Percentiles rank a stretch among this genome's conserved stretches.
phyloP scores from a whole-genome alignment of 2,329 filamentous ascomycete species.

The Cyclaneusma minus region DNA sequence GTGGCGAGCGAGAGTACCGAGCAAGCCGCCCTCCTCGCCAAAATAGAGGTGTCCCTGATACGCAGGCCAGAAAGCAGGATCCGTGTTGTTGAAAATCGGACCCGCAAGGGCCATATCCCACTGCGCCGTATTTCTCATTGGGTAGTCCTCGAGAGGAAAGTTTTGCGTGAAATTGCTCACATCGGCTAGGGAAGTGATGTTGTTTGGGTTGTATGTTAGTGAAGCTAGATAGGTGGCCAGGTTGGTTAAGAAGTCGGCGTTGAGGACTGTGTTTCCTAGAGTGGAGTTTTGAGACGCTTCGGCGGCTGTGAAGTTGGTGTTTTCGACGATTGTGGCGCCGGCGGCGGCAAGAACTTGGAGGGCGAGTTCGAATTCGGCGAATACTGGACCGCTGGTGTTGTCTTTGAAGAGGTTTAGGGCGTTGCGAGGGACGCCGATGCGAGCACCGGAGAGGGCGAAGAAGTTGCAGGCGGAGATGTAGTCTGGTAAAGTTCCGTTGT shows the following conservation, averaged over 20 bases:
- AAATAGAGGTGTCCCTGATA: constrained; percentile 36
- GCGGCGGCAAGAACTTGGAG: constrained; percentile 34
- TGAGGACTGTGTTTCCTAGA: constrained; percentile 26
- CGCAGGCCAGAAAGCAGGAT: constrained; percentile 37
- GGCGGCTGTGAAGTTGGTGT: constrained; percentile 38
- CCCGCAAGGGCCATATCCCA: constrained; percentile 39
- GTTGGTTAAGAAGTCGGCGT: constrained; percentile 42
- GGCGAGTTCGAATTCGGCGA: constrained; percentile 38
- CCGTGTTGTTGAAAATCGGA: constrained; percentile 42
- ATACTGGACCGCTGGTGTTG: constrained; percentile 22
- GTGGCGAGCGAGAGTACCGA: constrained; percentile 39
- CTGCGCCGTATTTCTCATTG: constrained; percentile 36
- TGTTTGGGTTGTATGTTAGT: constrained; percentile 40
- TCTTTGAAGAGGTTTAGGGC: constrained; percentile 25
- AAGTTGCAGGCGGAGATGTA: constrained; percentile 43
- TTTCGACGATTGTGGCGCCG: constrained; percentile 44
- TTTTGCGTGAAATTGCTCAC: constrained; percentile 38
- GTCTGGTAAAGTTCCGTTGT: constrained; percentile 32
- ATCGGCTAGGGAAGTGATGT: constrained; percentile 33
- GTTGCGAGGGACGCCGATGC: constrained; percentile 50
- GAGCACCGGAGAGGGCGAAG: constrained; percentile 34
- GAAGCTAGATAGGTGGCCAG: constrained; percentile 39
- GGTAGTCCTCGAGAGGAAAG: constrained; percentile 39
- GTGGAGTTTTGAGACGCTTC: constrained; percentile 16
- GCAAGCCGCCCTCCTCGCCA: constrained; percentile 42